A percentile compares a stretch with the other conserved stretches of the same genome.
Evolutionary conservation across 768 basidiomycete species (phyloP).

Genomic region (Leccinum barrowsii): DNA sequence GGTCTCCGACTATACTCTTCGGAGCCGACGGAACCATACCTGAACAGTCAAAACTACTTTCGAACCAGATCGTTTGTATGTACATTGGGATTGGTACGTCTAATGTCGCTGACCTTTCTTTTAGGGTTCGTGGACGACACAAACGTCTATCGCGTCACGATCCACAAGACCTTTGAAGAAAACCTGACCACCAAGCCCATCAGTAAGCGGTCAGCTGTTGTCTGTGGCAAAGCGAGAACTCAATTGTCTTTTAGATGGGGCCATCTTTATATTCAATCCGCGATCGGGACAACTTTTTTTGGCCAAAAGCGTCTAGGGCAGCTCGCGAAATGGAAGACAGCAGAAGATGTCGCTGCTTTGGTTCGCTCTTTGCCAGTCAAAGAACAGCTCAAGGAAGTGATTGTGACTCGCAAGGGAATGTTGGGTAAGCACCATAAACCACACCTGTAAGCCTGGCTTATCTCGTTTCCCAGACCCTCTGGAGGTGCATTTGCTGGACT

Average conservation of each 20-base stretch:
- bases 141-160: no score
- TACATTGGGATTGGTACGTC: no score
- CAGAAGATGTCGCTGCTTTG: constrained; percentile 98
- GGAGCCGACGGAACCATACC: no score
- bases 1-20: no score
- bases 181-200: constrained; percentile 58
- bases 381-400: constrained; percentile 99
- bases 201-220: constrained; percentile 45
- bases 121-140: no score
- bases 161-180: no score
- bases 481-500: constrained; percentile 98
- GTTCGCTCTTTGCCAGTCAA: constrained; percentile 98
- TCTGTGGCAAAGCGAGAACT: neutral
- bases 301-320: constrained; percentile 99
- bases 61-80: no score
- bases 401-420: constrained; percentile 99
- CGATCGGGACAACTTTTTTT: constrained; percentile 94
- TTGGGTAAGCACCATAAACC: constrained; percentile 52
- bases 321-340: constrained; percentile 99
- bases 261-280: constrained; percentile 99
- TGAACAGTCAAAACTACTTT: no score
- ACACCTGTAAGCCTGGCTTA: neutral
- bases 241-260: constrained; percentile 56
- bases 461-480: constrained; percentile 61
- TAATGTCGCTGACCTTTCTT: no score